Percentiles rank a stretch among this genome's conserved stretches.
Conservation (phyloP, 148 eudicot genomes). For the Hydrangea macrophylla region DNA sequence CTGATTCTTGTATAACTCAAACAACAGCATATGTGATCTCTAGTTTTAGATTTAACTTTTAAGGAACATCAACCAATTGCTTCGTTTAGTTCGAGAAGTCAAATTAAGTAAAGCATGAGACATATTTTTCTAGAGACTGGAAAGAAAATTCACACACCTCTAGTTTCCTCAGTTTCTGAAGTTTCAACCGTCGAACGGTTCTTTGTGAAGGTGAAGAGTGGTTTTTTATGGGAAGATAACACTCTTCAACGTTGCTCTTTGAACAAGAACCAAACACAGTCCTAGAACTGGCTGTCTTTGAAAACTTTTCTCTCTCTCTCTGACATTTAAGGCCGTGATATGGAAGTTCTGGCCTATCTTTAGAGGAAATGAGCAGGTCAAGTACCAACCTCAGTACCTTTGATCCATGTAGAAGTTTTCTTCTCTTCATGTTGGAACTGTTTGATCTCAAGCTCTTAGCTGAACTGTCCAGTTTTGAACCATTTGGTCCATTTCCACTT, state of each 20-base stretch:
- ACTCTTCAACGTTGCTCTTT: neutral
- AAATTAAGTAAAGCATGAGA: neutral
- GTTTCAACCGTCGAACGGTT: neutral
- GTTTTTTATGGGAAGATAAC: too few species aligned
- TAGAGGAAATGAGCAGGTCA: neutral
- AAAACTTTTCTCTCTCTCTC: too few species aligned
- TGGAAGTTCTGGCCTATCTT: neutral
- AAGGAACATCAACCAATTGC: neutral
- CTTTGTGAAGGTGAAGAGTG: neutral
- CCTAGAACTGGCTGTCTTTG: too few species aligned
- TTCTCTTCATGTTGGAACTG: neutral
- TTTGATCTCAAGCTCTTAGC: too few species aligned
- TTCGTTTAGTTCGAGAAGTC: too few species aligned
- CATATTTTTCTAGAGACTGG: neutral
- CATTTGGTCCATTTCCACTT: too few species aligned
- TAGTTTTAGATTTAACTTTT: neutral
- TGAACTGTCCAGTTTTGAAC: neutral
- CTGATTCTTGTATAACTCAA: neutral
- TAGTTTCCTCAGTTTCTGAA: neutral
- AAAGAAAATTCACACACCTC: neutral
- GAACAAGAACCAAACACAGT: neutral
- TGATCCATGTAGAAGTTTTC: neutral
- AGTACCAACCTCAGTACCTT: neutral
- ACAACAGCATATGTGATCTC: too few species aligned
- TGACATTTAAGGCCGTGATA: too few species aligned